Evolutionary conservation across 345 rosid genomes (phyloP).

Genomic region (Populus tremula): DNA sequence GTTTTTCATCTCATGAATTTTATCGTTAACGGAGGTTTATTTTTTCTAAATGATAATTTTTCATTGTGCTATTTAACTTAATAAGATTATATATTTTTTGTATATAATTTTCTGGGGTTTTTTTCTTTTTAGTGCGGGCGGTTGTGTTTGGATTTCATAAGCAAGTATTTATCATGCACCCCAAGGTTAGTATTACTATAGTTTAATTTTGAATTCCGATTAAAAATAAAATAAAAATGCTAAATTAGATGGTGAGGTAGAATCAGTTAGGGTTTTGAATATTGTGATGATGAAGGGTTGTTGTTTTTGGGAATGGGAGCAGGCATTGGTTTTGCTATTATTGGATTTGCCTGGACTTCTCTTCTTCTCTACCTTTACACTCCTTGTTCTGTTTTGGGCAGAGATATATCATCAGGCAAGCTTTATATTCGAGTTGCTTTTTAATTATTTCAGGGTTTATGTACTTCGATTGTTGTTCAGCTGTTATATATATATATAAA

Average conservation of each 20-base stretch:
- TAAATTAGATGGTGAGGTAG: background rate
- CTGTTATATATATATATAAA: background rate
- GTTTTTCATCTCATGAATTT: constrained; percentile 98
- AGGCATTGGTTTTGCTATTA: constrained; percentile 64
- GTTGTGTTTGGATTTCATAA: constrained; percentile 90
- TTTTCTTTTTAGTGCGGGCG: constrained; percentile 67
- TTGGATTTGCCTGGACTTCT: constrained; percentile 88
- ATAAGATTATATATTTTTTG: background rate
- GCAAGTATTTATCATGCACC: constrained; percentile 68
- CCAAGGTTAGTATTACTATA: constrained; percentile 60
- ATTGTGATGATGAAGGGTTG: constrained; percentile 12
- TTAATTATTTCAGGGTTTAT: background rate
- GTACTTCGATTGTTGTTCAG: background rate
- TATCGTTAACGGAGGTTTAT: constrained; percentile 90
- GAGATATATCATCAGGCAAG: constrained; percentile 99
- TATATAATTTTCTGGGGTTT: background rate
- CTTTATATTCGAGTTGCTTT: background rate
- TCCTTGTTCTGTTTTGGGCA: constrained; percentile 97
- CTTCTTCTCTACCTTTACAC: constrained; percentile 87
- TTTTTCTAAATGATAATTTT: background rate
- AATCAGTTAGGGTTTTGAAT: background rate
- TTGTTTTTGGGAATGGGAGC: constrained; percentile 27
- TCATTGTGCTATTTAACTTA: background rate
- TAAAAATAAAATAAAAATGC: no score
- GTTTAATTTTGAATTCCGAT: background rate